Conservation (phyloP, 805 yeast genomes). For the Cyberlindnera mycetangii region DNA sequence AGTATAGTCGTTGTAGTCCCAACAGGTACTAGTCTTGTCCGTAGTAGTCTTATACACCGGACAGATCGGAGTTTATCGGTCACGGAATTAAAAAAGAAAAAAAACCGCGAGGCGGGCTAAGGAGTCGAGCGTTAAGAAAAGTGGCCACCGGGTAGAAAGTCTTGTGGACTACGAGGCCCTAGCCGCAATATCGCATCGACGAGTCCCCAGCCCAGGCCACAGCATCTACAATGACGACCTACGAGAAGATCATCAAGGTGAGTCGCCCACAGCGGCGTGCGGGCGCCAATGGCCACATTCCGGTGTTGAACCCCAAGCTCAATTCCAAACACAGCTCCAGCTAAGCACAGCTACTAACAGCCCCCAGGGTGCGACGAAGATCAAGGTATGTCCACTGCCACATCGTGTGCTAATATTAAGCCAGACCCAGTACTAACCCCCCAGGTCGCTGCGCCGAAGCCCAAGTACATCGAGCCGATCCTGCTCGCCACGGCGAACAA, state of each 20-base stretch:
- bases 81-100: not conserved
- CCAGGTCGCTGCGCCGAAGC: constrained; percentile 93
- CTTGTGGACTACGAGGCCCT: not conserved
- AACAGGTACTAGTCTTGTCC: too few relatives aligned
- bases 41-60: not conserved
- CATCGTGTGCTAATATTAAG: too few relatives aligned
- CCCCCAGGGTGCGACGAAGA: constrained; percentile 61
- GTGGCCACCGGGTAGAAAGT: not conserved
- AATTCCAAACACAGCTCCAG: too few relatives aligned
- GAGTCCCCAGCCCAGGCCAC: too few relatives aligned
- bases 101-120: not conserved
- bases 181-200: too few relatives aligned
- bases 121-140: not conserved
- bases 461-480: constrained; percentile 93
- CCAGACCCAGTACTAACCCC: constrained; percentile 1
- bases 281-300: too few relatives aligned
- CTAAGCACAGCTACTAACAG: constrained; percentile 7
- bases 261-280: constrained; percentile 19
- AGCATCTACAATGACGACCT: constrained; percentile 49
- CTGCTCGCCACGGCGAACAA: constrained; percentile 43
- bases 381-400: constrained; percentile 44
- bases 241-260: constrained; percentile 71
- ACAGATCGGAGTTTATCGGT: constrained; percentile 1
- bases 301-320: not conserved
- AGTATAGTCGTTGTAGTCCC: too few relatives aligned